These are phyloP conservation scores for Nannochloris sp. DNA, from an alignment of 139 green algal genomes.

Conservation along the genomic window DNA sequence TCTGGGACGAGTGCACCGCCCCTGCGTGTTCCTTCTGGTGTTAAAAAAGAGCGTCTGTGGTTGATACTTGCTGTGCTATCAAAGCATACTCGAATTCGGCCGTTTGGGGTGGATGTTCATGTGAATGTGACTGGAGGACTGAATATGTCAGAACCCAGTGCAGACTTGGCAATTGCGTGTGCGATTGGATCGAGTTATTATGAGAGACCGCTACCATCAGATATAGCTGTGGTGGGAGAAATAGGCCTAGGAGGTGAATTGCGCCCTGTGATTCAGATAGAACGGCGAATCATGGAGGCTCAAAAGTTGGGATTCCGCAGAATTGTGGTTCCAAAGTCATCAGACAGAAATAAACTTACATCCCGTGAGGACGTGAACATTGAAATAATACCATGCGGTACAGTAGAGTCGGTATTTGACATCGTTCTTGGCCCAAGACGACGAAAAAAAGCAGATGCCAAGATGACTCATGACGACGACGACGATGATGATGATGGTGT, in stretches of 20 bases:
- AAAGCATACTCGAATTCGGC: constrained; percentile 54
- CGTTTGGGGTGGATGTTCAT: constrained; percentile 45
- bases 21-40: constrained; percentile 37
- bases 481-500: too few relatives aligned
- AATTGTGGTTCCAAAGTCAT: constrained; percentile 34
- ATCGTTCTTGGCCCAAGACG: too few relatives aligned
- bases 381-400: neutral
- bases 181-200: constrained; percentile 52
- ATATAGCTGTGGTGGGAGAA: constrained; percentile 58
- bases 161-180: constrained; percentile 61
- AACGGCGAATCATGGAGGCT: constrained; percentile 46
- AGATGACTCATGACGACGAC: too few relatives aligned
- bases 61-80: constrained; percentile 61
- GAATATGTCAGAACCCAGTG: constrained; percentile 45
- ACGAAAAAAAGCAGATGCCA: too few relatives aligned
- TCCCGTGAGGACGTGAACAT: neutral
- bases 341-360: constrained; percentile 3
- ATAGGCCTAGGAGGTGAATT: constrained; percentile 69
- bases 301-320: constrained; percentile 49
- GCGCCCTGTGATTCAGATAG: constrained; percentile 40
- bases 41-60: constrained; percentile 50
- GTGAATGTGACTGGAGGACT: constrained; percentile 64
- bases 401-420: constrained; percentile 22
- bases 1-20: constrained; percentile 6
- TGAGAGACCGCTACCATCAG: constrained; percentile 25